phyloP scores from a whole-genome alignment of 2,329 filamentous ascomycete genomes.

The Fusarium praegraminearum region DNA sequence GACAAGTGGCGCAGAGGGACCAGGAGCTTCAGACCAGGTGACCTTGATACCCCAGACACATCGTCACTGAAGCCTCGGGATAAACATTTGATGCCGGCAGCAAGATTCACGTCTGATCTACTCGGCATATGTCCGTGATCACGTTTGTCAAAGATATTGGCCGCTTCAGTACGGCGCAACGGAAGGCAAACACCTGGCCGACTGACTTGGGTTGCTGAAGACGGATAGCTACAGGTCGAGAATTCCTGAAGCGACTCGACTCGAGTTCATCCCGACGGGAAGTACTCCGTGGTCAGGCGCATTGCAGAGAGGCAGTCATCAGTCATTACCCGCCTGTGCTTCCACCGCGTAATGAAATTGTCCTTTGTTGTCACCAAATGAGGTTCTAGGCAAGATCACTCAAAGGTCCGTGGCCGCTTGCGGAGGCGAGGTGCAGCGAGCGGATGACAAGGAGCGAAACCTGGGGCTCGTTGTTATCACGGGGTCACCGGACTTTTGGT shows the following conservation, averaged over 20 bases:
- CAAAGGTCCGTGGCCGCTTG: conserved; percentile 41
- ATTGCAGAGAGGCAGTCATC: conserved; percentile 40
- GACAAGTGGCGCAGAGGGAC: conserved; percentile 24
- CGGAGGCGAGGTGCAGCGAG: conserved; percentile 47
- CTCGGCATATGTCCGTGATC: conserved; percentile 44
- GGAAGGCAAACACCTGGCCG: conserved; percentile 25
- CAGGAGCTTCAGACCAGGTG: conserved; percentile 34
- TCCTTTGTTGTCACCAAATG: conserved; percentile 24
- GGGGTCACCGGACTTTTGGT: conserved; percentile 42
- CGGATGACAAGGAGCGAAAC: conserved; percentile 44
- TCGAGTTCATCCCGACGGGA: conserved; percentile 37
- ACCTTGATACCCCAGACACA: conserved; percentile 33
- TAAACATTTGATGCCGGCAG: conserved; percentile 24
- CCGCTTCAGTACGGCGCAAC: conserved; percentile 32
- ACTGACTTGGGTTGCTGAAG: conserved; percentile 16
- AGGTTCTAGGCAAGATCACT: conserved; percentile 33
- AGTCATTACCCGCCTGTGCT: conserved; percentile 41
- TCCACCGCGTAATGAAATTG: conserved; percentile 8
- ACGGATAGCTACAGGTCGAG: conserved; percentile 24
- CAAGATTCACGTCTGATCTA: conserved; percentile 42
- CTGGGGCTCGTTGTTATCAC: conserved; percentile 43
- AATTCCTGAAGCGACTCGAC: conserved; percentile 25
- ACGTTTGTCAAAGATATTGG: conserved; percentile 41
- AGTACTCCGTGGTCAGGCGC: conserved; percentile 41
- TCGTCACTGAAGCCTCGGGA: conserved; percentile 42